phyloP scores from a whole-genome alignment of 805 yeast genomes.

The Lipomyces sp. region DNA sequence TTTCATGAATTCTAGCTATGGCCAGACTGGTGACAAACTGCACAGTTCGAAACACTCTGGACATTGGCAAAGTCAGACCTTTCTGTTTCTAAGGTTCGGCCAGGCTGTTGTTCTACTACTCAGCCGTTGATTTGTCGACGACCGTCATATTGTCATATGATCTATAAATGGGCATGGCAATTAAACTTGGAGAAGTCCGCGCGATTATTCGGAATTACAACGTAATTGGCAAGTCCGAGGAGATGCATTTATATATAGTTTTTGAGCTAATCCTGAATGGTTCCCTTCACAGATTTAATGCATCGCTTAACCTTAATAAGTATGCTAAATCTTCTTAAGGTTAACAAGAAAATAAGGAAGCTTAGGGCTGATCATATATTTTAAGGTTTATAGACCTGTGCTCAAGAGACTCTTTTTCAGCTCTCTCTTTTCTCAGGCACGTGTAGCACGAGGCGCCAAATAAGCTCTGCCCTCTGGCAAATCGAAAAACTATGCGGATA shows the following conservation, averaged over 20 bases:
- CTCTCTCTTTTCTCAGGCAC: not conserved
- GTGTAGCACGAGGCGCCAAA: not conserved
- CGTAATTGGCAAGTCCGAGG: slow-evolving; percentile 8
- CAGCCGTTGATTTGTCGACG: no score
- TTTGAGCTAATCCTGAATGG: not conserved
- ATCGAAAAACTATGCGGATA: not conserved
- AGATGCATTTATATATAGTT: not conserved
- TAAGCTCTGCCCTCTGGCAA: not conserved
- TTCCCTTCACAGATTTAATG: not conserved
- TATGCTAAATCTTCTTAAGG: not conserved
- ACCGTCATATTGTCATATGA: no score
- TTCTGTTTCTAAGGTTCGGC: no score
- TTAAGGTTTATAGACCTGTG: not conserved
- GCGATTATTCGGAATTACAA: not conserved
- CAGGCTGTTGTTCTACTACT: no score
- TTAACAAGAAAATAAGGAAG: not conserved
- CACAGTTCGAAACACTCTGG: no score
- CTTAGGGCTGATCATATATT: not conserved
- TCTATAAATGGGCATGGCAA: no score
- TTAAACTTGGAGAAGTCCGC: not conserved
- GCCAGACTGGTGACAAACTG: no score
- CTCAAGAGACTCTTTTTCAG: no score
- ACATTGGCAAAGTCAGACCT: no score
- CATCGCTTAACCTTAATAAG: slow-evolving; percentile 1
- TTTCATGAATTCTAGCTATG: no score